Evolutionary conservation across 768 basidiomycete species (phyloP), one percentile per base, ranked within the genome.

Genomic region (Leccinum olivaceopallidum): DNA sequence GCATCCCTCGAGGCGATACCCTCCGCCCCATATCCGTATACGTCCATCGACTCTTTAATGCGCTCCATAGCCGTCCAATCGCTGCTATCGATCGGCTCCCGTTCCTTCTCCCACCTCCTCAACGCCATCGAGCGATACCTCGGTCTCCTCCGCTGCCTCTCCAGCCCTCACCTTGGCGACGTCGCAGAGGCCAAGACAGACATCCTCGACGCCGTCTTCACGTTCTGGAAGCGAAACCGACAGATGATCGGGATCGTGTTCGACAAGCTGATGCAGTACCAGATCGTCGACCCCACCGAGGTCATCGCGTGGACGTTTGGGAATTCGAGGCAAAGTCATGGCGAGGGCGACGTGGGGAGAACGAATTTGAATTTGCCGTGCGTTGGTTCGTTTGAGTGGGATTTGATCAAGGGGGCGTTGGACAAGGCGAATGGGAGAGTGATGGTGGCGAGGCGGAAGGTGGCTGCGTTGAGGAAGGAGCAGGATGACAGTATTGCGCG

Each of bases 181-280:
- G 81, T 78, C 65, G 65, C 76, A 47, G 84, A 89, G 66, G 84
- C 88, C 62, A 85, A 89, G 70, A 79, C 77, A 42, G 84, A 92
- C 65, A 84, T 98, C 62, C 81, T 98, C 14, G 79, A 80, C 14
- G 83, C 87, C 3, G 85, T 89, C 0, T 84, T 85, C 0, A 73
- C 79, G 5, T 98, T 95, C 77, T 99, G 95, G 95, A 82, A 81
- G 63, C 75, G 86, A 66, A 94, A 90, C 69, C 79, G 83, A 32
- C 95, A 98, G 67, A 93, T 95, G 86, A 80, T 95, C 52, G 81
- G 83, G 16, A 95, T 99, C 69, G 94, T 98, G 8, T 89, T 96
- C 63, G 97, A 98, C 80, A 99, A 99, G 77, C 79, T 98, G 57
- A 91, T 98, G 86, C 96, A 98, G 71, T 99, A 99, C 75, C 95